Base-by-base conservation (phyloP, 192 early-diverging fungal genomes). In the Phlyctochytrium planicorne region DNA sequence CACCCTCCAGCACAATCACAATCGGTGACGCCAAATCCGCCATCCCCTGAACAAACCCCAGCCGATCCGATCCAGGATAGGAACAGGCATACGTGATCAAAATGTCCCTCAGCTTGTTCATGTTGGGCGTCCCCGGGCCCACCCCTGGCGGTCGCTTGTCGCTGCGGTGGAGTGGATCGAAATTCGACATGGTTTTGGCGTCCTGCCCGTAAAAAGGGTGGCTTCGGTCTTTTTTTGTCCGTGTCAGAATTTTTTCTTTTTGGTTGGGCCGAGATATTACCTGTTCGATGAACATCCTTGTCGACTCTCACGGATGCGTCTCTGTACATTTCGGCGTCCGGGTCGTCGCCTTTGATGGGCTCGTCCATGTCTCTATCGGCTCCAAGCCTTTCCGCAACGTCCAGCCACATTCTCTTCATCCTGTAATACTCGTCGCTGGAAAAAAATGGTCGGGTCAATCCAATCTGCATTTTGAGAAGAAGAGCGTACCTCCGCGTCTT, bases 1-100 rank as follows among this genome's bases (percentile, higher is more conserved):
- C 91, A 14, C 69, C 69, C 50, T 84, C 78, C 72, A 94, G 88
- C 1, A 94, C 90, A 12, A 88, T 92, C 81, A 92, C 91, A 2
- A 98, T 78, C 6, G 96, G 94, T 17, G 92, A 86, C 35, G 92
- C 77, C n/a, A 99, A 80, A 68, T 99, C 97, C 20, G 85, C 89
- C 96, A 98, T 98, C 4, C 97, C 97, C 75, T 99, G 96, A 0
- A 98, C 96, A 67, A 94, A 98, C 23, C 94, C 94, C 20, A 71
- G 53, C 20, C 53, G 14, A 31, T 71, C 69, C 17, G 53, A 59
- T 3, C 55, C 63, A 4, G 24, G 14, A 40, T 71, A 71, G 32
- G 23, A 30, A 34, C 69, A 71, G 3, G 69, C 69, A 70, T 96
- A 99, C 0, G 96, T 93, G 74, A 95, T 87, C 59, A 99, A 75